Percentiles rank a stretch among this genome's conserved stretches.
phyloP scores from a whole-genome alignment of 371 early-diverging fungal species.

The Nematocida displodere region DNA sequence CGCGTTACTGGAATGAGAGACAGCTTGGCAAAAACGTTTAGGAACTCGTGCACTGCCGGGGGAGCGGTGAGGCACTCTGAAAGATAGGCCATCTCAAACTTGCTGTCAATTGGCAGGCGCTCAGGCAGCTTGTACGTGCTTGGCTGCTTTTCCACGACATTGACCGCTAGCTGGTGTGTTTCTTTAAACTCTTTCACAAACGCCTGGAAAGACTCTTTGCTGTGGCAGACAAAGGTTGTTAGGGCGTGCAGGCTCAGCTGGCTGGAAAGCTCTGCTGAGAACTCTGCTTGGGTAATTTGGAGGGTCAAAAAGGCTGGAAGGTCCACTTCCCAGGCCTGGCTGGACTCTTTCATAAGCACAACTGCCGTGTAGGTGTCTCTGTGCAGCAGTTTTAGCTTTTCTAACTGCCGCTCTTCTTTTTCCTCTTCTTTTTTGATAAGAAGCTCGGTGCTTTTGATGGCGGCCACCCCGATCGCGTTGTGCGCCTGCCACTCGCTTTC shows the following conservation, averaged over 20 bases:
- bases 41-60: slow-evolving; percentile 54
- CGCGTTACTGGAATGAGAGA: slow-evolving; percentile 62
- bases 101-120: slow-evolving; percentile 23
- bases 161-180: slow-evolving; percentile 58
- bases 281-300: slow-evolving; percentile 56
- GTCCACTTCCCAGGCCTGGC: slow-evolving; percentile 59
- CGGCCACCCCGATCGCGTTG: slow-evolving; percentile 33
- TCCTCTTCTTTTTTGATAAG: slow-evolving; percentile 48
- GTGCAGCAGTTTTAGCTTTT: slow-evolving; percentile 59
- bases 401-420: slow-evolving; percentile 51
- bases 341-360: slow-evolving; percentile 57
- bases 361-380: slow-evolving; percentile 64
- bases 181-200: slow-evolving; percentile 63
- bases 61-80: slow-evolving; percentile 62
- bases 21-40: slow-evolving; percentile 57
- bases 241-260: slow-evolving; percentile 61
- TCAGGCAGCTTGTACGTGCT: not conserved
- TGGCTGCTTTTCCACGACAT: slow-evolving; percentile 54
- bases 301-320: slow-evolving; percentile 63
- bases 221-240: slow-evolving; percentile 64
- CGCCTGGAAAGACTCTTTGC: slow-evolving; percentile 55
- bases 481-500: slow-evolving; percentile 47
- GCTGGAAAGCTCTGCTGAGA: slow-evolving; percentile 58
- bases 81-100: slow-evolving; percentile 59
- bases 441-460: slow-evolving; percentile 51